Base-by-base conservation (phyloP, 2,329 filamentous ascomycete species). In the Hymenoscyphus albidus region DNA sequence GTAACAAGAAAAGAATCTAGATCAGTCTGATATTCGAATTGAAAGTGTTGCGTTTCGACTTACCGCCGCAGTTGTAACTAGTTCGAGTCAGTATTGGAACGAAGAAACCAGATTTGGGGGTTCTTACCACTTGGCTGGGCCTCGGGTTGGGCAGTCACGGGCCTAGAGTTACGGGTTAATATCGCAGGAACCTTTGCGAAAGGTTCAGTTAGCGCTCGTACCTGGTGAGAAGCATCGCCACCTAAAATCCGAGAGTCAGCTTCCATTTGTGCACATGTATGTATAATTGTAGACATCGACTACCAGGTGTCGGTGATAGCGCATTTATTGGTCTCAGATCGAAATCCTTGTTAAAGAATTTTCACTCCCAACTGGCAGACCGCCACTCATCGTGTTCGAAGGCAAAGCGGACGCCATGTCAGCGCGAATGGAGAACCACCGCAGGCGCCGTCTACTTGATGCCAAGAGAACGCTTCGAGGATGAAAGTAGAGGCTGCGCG, bases 81-180 rank as follows among this genome's bases (percentile, higher is more conserved):
- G 63, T 42, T 5, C 16, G 38, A 16, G 18, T 38, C n/a, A 27
- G 40, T 9, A 51, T 48, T 27, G 18, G 18, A 16, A 16, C 22
- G 27, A 35, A 18, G 12, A 13, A 5, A 42, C 38, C 22, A 3
- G n/a, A 16, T 18, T 27, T 38, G 12, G 35, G 10, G 16, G 14
- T 10, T 79, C 87, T 78, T 81, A 93, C 90, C 90, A 93, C 80
- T 92, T 93, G 74, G 90, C 87, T 73, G 88, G 88, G 73, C 90
- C 90, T 81, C 90, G 90, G 83, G 88, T 92, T 75, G 91, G 91
- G 85, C 91, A 95, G 76, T 94, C 91, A 75, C 91, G 90, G 75
- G 91, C 90, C 90, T 92, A 67, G 5, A 63, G n/a, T 54, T 44
- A 57, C 16, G 56, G 61, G 55, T 71, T 63, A 71, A 64, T 62